Conservation (phyloP, 768 basidiomycete species). For the Kwoniella bestiolae region DNA sequence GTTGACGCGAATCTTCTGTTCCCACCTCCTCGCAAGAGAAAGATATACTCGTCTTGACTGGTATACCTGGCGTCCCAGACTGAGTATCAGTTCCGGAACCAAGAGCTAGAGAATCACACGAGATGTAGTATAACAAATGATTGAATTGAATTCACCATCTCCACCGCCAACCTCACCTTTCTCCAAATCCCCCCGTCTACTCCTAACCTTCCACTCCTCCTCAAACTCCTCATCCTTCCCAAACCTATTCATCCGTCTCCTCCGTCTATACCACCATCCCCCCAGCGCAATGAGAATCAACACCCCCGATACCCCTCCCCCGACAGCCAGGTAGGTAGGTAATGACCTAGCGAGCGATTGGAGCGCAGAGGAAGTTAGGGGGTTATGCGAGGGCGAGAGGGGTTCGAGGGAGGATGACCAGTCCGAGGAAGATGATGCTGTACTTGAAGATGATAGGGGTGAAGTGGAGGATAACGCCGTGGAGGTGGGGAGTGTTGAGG, state of each 20-base stretch:
- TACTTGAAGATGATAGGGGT: not conserved
- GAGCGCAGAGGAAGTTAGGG: not conserved
- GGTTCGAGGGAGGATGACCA: not conserved
- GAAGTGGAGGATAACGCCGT: not conserved
- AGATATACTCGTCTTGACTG: no score
- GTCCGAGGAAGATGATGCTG: not conserved
- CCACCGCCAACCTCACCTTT: not conserved
- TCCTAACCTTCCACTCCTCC: not conserved
- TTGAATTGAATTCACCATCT: no score
- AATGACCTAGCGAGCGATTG: slow-evolving; percentile 7
- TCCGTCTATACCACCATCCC: slow-evolving; percentile 5
- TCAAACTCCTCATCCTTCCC: not conserved
- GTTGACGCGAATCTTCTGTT: no score
- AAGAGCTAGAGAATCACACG: no score
- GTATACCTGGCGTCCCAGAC: no score
- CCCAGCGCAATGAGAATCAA: not conserved
- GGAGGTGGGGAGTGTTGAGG: not conserved
- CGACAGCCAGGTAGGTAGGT: slow-evolving; percentile 12
- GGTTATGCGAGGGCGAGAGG: not conserved
- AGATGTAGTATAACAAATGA: no score
- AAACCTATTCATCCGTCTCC: slow-evolving; percentile 9
- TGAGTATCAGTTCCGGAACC: no score
- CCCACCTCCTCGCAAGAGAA: no score
- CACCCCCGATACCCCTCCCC: not conserved
- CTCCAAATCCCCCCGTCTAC: not conserved